Evolutionary conservation across 495 filamentous ascomycete species (phyloP), one percentile per base, ranked within the genome.

Genomic region (Hyaloscypha finlandica): DNA sequence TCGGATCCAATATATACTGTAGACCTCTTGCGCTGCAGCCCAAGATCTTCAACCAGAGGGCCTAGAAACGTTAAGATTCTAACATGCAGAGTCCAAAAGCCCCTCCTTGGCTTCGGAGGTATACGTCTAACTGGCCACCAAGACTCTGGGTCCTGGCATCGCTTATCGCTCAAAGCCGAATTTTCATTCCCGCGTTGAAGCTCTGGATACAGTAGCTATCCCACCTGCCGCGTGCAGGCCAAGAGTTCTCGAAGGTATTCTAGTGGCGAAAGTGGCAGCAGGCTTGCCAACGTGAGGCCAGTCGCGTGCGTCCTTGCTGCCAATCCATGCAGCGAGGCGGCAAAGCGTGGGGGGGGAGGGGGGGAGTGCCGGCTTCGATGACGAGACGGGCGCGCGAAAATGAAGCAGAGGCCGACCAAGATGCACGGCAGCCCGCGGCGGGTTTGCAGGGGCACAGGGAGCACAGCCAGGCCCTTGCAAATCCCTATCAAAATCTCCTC

Each of bases 1-100:
- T 64, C 32, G 29, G 30, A 64, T 42, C 9, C 6, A 56, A 33
- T 56, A 25, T 25, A 33, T 56, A n/a, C n/a, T n/a, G n/a, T n/a
- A 64, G 52, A 64, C 8, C 4, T 12, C 42, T 48, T 14, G 9
- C 9, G 42, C 42, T 48, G 42, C 16, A 16, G 9, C 11, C 42
- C 42, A 19, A 14, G 42, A 48, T 48, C 42, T 19, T 48, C 42
- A 48, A 48, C 4, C 35, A 14, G 16, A 48, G 9, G 42, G 42
- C 42, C 3, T 12, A 19, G 9, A 14, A 48, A 48, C 9, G 42
- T 48, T 12, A 48, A 19, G 42, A 3, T 48, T 19, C 16, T 12
- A 48, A 48, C 16, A 48, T 48, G 11, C 42, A 48, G 42, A 19
- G 4, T 19, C 42, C 16, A 4, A 48, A 48, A 12, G 11, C 42